Percentiles rank a stretch among this genome's conserved stretches.
Conservation (phyloP, 345 rosid species). For the Mallotus nudiflorus region DNA sequence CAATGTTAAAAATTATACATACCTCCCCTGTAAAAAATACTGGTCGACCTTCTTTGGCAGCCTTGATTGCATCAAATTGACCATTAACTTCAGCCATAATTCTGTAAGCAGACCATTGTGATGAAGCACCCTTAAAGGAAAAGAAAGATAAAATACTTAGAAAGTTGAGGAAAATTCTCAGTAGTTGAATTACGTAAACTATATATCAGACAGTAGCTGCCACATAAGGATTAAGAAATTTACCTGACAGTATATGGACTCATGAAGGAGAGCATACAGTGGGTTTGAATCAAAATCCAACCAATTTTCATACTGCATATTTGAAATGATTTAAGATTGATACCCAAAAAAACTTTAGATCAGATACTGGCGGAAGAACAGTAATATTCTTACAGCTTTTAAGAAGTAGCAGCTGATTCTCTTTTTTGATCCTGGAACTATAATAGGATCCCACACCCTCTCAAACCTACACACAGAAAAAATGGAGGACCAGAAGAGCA, state of each 20-base stretch:
- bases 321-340: slow-evolving; percentile 18
- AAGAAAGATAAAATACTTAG: slow-evolving; percentile 2
- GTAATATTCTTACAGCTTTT: slow-evolving; percentile 56
- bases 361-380: slow-evolving; percentile 4
- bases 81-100: slow-evolving; percentile 41
- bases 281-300: slow-evolving; percentile 77
- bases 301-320: slow-evolving; percentile 73
- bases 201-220: not conserved
- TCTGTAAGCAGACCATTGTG: slow-evolving; percentile 81
- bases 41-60: slow-evolving; percentile 64
- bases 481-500: slow-evolving; percentile 7
- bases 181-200: not conserved
- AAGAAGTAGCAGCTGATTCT: slow-evolving; percentile 65
- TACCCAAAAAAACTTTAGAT: slow-evolving; percentile 1
- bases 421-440: slow-evolving; percentile 73
- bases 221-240: slow-evolving; percentile 10
- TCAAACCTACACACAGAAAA: slow-evolving; percentile 54
- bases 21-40: slow-evolving; percentile 93
- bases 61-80: slow-evolving; percentile 69
- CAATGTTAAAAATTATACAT: slow-evolving; percentile 4
- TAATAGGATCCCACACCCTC: slow-evolving; percentile 87
- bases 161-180: not conserved
- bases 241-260: slow-evolving; percentile 89
- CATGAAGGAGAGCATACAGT: slow-evolving; percentile 79
- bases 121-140: slow-evolving; percentile 64